phyloP scores from a whole-genome alignment of 306 rosid genomes.

The Crataegus laevigata region DNA sequence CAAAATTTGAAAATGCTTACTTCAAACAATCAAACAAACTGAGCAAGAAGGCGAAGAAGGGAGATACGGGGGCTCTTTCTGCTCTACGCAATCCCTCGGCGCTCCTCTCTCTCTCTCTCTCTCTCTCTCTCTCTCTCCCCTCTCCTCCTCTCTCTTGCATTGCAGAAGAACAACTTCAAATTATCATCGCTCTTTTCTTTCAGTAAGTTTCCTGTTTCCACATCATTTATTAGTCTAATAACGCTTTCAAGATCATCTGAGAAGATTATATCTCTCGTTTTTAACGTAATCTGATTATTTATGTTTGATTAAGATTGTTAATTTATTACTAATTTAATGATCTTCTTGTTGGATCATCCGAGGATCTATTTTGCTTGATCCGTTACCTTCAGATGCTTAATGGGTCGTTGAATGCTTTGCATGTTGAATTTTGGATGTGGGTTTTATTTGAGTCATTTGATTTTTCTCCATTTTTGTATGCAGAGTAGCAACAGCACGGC shows the following conservation, averaged over 20 bases:
- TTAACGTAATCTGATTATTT: not conserved
- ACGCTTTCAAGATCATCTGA: not conserved
- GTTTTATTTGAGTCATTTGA: not conserved
- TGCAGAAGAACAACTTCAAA: not conserved
- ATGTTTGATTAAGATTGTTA: not conserved
- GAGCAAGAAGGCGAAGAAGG: not conserved
- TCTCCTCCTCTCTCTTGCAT: not conserved
- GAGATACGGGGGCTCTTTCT: not conserved
- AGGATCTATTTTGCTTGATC: not conserved
- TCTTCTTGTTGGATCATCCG: not conserved
- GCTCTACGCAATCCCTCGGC: conserved; percentile 5
- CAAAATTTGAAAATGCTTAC: not conserved
- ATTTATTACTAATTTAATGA: not conserved
- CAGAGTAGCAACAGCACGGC: not conserved
- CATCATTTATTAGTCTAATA: not conserved
- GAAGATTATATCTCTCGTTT: not conserved
- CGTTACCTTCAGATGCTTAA: not conserved
- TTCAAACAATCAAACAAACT: not conserved
- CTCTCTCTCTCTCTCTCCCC: not conserved
- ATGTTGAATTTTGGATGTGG: not conserved
- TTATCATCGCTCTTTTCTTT: not conserved
- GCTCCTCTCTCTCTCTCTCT: not conserved
- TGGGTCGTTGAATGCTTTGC: not conserved
- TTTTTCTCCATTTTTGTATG: not conserved
- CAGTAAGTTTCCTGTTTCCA: not conserved